Conservation (phyloP, 331 rosid genomes). For the Stylosanthes scabra region DNA sequence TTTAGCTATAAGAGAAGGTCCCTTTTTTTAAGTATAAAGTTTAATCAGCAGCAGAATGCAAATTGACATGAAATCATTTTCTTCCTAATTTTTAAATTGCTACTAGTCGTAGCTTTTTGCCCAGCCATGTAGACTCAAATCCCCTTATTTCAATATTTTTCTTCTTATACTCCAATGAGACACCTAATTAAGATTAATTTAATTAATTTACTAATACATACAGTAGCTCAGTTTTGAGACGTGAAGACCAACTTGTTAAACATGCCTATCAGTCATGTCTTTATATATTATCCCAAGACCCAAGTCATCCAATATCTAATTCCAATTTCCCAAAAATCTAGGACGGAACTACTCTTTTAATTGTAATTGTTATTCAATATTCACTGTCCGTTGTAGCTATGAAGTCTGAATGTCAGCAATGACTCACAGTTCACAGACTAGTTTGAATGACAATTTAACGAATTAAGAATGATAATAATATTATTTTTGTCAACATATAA, state of each 20-base stretch:
- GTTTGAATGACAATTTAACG: neutral
- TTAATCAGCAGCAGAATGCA: no score
- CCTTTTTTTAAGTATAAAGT: no score
- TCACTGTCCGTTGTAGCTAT: neutral
- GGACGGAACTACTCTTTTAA: neutral
- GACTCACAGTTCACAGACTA: neutral
- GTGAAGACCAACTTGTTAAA: conserved; percentile 27
- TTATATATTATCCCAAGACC: neutral
- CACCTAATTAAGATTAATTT: neutral
- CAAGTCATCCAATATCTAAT: neutral
- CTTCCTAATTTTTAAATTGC: no score
- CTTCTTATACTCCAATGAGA: neutral
- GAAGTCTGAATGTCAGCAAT: neutral
- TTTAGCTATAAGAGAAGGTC: no score
- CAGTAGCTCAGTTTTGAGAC: neutral
- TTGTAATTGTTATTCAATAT: neutral
- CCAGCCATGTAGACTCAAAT: neutral
- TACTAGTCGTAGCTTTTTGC: no score
- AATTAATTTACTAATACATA: neutral
- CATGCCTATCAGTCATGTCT: conserved; percentile 36
- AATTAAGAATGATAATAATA: neutral
- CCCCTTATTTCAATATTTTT: neutral
- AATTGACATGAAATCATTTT: no score
- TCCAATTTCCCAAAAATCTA: conserved; percentile 5
- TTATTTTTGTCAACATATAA: neutral